phyloP scores from a whole-genome alignment of 2,329 filamentous ascomycete species.

The Dactylellina parvicollis region DNA sequence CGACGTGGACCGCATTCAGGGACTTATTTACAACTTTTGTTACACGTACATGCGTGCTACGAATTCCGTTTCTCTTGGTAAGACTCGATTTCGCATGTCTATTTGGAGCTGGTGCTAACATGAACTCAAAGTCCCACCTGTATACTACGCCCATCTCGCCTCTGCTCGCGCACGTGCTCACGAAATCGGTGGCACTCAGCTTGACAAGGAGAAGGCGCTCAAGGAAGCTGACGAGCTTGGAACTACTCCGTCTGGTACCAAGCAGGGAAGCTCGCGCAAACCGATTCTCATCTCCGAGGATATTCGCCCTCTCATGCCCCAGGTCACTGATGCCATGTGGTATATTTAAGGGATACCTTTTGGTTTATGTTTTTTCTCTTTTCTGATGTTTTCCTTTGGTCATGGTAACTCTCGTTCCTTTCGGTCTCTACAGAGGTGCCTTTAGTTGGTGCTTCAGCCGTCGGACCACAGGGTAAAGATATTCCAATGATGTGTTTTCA shows the following conservation, averaged over 20 bases:
- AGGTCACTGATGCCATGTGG: constrained; percentile 41
- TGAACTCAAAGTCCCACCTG: constrained; percentile 70
- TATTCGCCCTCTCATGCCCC: constrained; percentile 27
- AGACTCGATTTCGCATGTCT: constrained; percentile 37
- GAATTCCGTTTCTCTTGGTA: constrained; percentile 83
- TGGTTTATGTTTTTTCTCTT: background rate
- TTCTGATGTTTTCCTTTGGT: background rate
- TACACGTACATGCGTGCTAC: constrained; percentile 94
- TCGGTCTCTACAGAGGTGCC: background rate
- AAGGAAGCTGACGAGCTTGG: constrained; percentile 9
- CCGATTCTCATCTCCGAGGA: constrained; percentile 7
- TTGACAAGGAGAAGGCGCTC: constrained; percentile 58
- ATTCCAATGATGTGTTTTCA: background rate
- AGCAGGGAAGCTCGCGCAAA: background rate
- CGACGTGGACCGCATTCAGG: constrained; percentile 75
- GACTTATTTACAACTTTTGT: constrained; percentile 92
- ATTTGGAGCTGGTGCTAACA: constrained; percentile 14
- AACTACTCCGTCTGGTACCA: constrained; percentile 39
- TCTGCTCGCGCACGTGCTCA: constrained; percentile 82
- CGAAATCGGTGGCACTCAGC: constrained; percentile 62
- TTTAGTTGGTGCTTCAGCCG: background rate
- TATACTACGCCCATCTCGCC: constrained; percentile 95
- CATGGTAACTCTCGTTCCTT: background rate
- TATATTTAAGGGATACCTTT: constrained; percentile 33
- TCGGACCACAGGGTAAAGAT: background rate